Evolutionary conservation across 2,329 filamentous ascomycete genomes (phyloP), one percentile per base, ranked within the genome.

Genomic region (Aschersonia sp.): DNA sequence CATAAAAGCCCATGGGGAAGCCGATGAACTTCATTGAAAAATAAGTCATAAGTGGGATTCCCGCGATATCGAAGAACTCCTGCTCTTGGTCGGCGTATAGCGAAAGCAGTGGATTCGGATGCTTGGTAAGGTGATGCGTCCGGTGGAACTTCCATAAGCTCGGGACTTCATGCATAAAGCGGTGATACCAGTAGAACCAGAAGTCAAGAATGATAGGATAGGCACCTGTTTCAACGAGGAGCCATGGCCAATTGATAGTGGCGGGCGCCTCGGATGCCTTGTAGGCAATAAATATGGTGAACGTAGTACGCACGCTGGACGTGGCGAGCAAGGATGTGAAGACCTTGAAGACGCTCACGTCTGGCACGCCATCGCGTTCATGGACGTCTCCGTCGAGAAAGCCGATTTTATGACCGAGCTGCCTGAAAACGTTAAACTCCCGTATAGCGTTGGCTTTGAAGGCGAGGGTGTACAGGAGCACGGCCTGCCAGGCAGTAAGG

Each of bases 161-260:
- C 6, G 43, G 5, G 3, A 50, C 48, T 9, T 50, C 46, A 5
- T 50, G 48, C 48, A 50, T 50, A 29, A 50, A 40, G n/a, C 48
- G 10, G 38, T 50, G 48, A n/a, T 50, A 50, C 48, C 48, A 50
- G 43, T 50, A 50, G 48, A 50, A 50, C 31, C 46, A 50, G 30
- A 50, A 50, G 31, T 50, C 48, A 4, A 50, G 48, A 9, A 50
- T 43, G 31, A 50, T 44, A 0, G 30, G 45, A 9, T 50, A 50
- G 29, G 31, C 28, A 9, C 48, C 48, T 6, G 31, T 43, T n/a
- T 50, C 46, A 4, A 50, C 30, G 35, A 45, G 28, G 2, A 50
- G 20, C 48, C 32, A 30, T 40, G 4, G 5, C 31, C 43, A 38
- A 10, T 50, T 47, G 5, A 48, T 48, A 5, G 44, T 44, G 4